Evolutionary conservation across 768 basidiomycete species (phyloP).

Genomic region (Suillus decipiens): DNA sequence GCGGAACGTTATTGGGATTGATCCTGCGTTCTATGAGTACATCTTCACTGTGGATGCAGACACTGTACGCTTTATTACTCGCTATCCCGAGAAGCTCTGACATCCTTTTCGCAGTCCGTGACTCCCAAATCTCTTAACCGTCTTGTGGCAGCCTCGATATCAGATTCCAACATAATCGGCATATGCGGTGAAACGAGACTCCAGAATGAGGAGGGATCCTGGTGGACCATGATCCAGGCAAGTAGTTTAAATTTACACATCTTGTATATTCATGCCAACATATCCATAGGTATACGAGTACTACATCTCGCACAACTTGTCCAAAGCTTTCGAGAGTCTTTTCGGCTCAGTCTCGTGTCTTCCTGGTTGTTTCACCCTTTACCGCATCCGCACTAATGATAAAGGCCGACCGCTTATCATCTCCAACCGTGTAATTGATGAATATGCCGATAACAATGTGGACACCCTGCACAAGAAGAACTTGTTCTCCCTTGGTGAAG

Average conservation of each 20-base stretch:
- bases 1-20: slow-evolving; percentile 73
- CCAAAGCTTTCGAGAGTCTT: slow-evolving; percentile 68
- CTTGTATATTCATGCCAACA: slow-evolving; percentile 11
- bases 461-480: slow-evolving; percentile 77
- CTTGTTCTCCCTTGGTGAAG: slow-evolving; percentile 66
- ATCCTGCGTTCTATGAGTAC: slow-evolving; percentile 76
- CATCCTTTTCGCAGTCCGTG: slow-evolving; percentile 44
- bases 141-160: slow-evolving; percentile 59
- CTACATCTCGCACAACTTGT: slow-evolving; percentile 66
- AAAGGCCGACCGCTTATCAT: slow-evolving; percentile 73
- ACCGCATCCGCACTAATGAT: slow-evolving; percentile 70
- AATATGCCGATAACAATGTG: slow-evolving; percentile 65
- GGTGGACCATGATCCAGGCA: slow-evolving; percentile 81
- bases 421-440: slow-evolving; percentile 69
- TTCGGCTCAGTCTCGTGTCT: slow-evolving; percentile 74
- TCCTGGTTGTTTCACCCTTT: slow-evolving; percentile 75
- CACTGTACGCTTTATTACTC: slow-evolving; percentile 42
- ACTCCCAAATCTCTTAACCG: slow-evolving; percentile 68
- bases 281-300: slow-evolving; percentile 60
- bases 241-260: slow-evolving; percentile 11
- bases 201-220: slow-evolving; percentile 66
- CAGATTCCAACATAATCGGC: slow-evolving; percentile 65
- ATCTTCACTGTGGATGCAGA: slow-evolving; percentile 74
- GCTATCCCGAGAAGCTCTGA: slow-evolving; percentile 17
- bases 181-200: slow-evolving; percentile 72